Percentiles rank a stretch among this genome's conserved stretches.
phyloP scores from a whole-genome alignment of 2,329 filamentous ascomycete species.

The Ophiognomonia clavigignenti-juglandacearum region DNA sequence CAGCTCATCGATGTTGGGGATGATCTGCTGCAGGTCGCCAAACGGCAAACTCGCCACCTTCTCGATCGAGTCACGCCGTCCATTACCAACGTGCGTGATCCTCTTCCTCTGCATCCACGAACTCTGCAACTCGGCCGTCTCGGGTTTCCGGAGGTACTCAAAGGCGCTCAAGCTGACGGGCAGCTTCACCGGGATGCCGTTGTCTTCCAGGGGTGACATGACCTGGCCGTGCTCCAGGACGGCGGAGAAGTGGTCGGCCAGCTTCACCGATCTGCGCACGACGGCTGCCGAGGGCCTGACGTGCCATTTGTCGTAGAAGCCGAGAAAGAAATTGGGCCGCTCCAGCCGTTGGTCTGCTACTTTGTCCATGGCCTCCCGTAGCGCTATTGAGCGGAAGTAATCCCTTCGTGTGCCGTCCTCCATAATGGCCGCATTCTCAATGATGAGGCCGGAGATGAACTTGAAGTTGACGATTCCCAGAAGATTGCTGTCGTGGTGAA shows the following conservation, averaged over 20 bases:
- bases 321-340: conserved; percentile 31
- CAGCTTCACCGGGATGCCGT: conserved; percentile 5
- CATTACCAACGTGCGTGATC: conserved; percentile 17
- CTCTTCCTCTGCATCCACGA: conserved; percentile 24
- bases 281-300: conserved; percentile 27
- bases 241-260: conserved; percentile 31
- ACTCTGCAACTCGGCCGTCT: conserved; percentile 27
- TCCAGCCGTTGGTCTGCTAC: conserved; percentile 26
- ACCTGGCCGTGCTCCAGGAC: conserved; percentile 27
- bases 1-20: conserved; percentile 22
- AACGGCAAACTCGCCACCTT: conserved; percentile 21
- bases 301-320: conserved; percentile 31
- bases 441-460: conserved; percentile 32
- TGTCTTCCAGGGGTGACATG: conserved; percentile 5
- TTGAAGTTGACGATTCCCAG: conserved; percentile 24
- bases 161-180: conserved; percentile 27
- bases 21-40: conserved; percentile 18
- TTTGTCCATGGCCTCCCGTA: conserved; percentile 27
- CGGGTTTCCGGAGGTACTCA: conserved; percentile 28
- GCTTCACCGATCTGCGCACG: conserved; percentile 29
- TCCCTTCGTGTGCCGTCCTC: conserved; percentile 35
- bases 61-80: conserved; percentile 6
- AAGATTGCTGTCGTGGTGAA: conserved; percentile 18
- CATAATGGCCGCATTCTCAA: conserved; percentile 37
- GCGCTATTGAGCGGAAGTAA: conserved; percentile 34